phyloP scores from a whole-genome alignment of 2,329 filamentous ascomycete genomes.

The Aspergillus cejpii region DNA sequence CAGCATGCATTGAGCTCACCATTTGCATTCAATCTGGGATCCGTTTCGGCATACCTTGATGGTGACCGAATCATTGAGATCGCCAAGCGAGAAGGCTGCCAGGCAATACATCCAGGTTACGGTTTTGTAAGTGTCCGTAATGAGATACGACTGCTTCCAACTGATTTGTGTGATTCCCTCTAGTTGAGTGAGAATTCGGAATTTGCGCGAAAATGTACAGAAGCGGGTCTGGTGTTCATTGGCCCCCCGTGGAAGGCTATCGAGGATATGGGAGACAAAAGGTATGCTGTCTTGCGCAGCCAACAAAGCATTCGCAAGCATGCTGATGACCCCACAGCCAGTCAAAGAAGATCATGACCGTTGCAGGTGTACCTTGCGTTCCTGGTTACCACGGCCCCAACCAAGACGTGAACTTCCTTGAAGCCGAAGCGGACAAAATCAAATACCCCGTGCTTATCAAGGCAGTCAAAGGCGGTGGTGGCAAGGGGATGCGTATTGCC shows the following conservation, averaged over 20 bases:
- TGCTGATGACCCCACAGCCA: constrained; percentile 40
- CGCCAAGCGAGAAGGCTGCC: constrained; percentile 76
- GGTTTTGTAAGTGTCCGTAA: constrained; percentile 55
- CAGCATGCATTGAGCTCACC: constrained; percentile 85
- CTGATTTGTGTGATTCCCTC: constrained; percentile 3
- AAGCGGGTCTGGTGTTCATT: constrained; percentile 89
- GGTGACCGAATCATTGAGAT: constrained; percentile 85
- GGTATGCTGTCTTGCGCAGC: constrained; percentile 36
- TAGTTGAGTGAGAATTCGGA: constrained; percentile 80
- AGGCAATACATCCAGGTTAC: constrained; percentile 92
- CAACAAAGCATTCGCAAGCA: neutral
- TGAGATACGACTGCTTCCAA: neutral
- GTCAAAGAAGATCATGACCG: constrained; percentile 94
- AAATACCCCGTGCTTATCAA: constrained; percentile 60
- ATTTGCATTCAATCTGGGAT: constrained; percentile 75
- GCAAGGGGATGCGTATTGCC: constrained; percentile 65
- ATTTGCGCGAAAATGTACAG: constrained; percentile 81
- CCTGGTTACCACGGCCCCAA: constrained; percentile 89
- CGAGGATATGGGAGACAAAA: constrained; percentile 85
- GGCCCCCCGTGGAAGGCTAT: constrained; percentile 75
- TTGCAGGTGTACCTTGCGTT: constrained; percentile 90
- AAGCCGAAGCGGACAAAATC: constrained; percentile 66
- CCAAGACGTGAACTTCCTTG: constrained; percentile 59
- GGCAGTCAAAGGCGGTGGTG: constrained; percentile 58
- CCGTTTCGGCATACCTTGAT: constrained; percentile 81